Conservation (phyloP, 371 early-diverging fungal genomes). For the Mucor velutinosus region DNA sequence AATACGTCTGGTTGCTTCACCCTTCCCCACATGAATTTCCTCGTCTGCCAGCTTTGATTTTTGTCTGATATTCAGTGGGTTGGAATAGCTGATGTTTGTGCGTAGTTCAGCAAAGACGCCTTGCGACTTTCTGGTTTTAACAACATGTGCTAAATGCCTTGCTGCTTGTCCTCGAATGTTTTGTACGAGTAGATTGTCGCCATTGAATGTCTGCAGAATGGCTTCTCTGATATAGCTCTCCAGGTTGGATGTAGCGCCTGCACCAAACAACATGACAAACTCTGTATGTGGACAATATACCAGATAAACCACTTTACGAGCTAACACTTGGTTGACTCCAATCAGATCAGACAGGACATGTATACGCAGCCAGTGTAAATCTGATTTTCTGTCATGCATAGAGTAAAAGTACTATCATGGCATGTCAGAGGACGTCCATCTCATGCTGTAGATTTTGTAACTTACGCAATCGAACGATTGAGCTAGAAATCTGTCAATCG, state of each 20-base stretch:
- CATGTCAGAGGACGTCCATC: neutral
- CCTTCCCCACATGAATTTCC: constrained; percentile 13
- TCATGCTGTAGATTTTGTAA: too few species aligned
- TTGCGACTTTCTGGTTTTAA: constrained; percentile 42
- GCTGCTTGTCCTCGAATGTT: constrained; percentile 35
- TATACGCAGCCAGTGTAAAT: constrained; percentile 53
- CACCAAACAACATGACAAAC: constrained; percentile 33
- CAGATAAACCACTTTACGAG: constrained; percentile 19
- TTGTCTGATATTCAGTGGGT: constrained; percentile 44
- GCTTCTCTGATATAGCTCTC: constrained; percentile 48
- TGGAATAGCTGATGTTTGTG: constrained; percentile 49
- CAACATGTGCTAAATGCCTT: constrained; percentile 31
- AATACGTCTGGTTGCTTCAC: constrained; percentile 35
- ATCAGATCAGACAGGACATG: constrained; percentile 31
- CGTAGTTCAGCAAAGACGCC: constrained; percentile 46
- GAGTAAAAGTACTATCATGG: constrained; percentile 41
- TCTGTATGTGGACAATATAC: constrained; percentile 52
- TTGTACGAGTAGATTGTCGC: neutral
- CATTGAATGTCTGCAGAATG: constrained; percentile 34
- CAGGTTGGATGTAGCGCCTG: constrained; percentile 28
- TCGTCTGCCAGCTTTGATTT: constrained; percentile 4
- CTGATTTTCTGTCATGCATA: constrained; percentile 22
- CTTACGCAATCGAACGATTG: constrained; percentile 17
- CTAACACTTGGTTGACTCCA: constrained; percentile 9
- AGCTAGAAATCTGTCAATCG: neutral